Conservation (phyloP, 1,284 basidiomycete species). For the Austroboletus novae-zelandiae region DNA sequence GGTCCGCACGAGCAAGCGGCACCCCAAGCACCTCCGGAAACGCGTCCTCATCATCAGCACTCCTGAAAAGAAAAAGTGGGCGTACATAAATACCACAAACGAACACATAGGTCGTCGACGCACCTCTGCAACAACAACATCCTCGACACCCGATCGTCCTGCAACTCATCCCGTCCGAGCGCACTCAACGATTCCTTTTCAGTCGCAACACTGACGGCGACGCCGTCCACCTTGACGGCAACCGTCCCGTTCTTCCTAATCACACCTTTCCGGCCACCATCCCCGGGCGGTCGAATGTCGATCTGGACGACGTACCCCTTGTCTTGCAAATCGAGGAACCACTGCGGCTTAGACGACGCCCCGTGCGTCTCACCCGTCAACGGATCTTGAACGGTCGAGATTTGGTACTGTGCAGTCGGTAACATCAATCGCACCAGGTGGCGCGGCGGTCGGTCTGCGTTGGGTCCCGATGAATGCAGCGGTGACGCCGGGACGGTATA, state of each 20-base stretch:
- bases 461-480: slow-evolving; percentile 71
- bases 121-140: slow-evolving; percentile 66
- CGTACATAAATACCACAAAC: not conserved
- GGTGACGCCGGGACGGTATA: slow-evolving; percentile 77
- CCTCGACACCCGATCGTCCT: slow-evolving; percentile 62
- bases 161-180: slow-evolving; percentile 68
- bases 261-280: slow-evolving; percentile 19
- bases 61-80: slow-evolving; percentile 9
- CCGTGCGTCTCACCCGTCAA: slow-evolving; percentile 68
- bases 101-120: not conserved
- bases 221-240: slow-evolving; percentile 53
- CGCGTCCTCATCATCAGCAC: slow-evolving; percentile 36
- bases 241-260: slow-evolving; percentile 31
- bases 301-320: slow-evolving; percentile 65
- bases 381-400: slow-evolving; percentile 74
- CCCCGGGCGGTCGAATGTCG: slow-evolving; percentile 45
- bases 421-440: slow-evolving; percentile 75
- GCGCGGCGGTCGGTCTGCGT: slow-evolving; percentile 56
- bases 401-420: slow-evolving; percentile 80
- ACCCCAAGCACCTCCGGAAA: slow-evolving; percentile 59
- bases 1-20: slow-evolving; percentile 63
- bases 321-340: slow-evolving; percentile 71
- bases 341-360: slow-evolving; percentile 68
- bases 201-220: slow-evolving; percentile 52
- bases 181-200: slow-evolving; percentile 74